Base-by-base conservation (phyloP, 345 rosid genomes). In the Populus davidiana region DNA sequence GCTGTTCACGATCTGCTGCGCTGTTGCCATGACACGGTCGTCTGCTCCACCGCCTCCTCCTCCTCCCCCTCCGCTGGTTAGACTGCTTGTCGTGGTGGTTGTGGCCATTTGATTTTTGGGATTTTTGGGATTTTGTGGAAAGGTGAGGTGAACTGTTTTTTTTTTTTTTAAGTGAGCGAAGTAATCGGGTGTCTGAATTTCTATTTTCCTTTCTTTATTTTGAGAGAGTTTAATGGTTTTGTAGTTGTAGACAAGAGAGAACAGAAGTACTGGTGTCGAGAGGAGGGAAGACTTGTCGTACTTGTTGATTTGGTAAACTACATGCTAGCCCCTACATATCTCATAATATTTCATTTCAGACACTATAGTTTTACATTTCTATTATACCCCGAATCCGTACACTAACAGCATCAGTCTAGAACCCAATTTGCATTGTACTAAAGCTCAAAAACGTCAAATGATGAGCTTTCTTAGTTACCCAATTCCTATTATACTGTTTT, bases 1-100 rank as follows among this genome's bases (percentile, higher is more conserved):
- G 65, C 97, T 92, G 76, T 92, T 91, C 67, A 96, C 89, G 91
- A 96, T 96, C 95, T 96, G 96, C 79, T 93, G 98, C 11, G 97
- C 99, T 71, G 99, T 89, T 23, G 99, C 98, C 87, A 96, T 81
- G 38, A 96, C 99, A 17, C 99, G 97, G 84, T 96, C 99, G 70
- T 96, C 99, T 33, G 83, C 80, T 17, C 81, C 86, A 33, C 69
- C 83, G 29, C 56, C 88, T 71, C 79, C 89, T 20, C 72, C 77
- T 0, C 77, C 77, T 16, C 79, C 81, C 5, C 49, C 73, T 2
- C 54, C 56, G 33, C 41, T 33, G 47, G 29, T 23, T 56, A 66
- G 38, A 31, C 63, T 74, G 67, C 79, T 74, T 49, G 84, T 78
- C 1, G 84, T 54, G 20, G 81, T 82, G 64, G 79, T 69, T 21